These are phyloP conservation scores for Aspergillus intermedius DNA, from an alignment of 2,329 filamentous ascomycete species.

Conservation along the genomic window DNA sequence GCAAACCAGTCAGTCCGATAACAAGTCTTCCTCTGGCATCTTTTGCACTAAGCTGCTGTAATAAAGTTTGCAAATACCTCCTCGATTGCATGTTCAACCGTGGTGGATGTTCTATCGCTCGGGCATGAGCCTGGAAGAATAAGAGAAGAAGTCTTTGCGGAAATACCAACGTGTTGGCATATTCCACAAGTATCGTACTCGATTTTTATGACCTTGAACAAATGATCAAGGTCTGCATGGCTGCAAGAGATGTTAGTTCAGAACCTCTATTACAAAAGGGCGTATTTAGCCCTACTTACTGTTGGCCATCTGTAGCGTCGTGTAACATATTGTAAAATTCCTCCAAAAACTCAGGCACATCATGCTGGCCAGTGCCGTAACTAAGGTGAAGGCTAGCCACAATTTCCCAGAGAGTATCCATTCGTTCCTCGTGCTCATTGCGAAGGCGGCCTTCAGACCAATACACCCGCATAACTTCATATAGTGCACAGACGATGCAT, in stretches of 20 bases:
- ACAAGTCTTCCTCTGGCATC: neutral
- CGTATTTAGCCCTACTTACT: neutral
- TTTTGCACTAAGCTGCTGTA: neutral
- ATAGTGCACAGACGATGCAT: neutral
- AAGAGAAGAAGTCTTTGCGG: neutral
- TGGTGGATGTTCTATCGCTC: neutral
- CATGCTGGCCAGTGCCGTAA: conserved; percentile 7
- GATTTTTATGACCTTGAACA: conserved; percentile 3
- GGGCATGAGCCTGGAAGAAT: conserved; percentile 1
- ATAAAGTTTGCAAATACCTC: neutral
- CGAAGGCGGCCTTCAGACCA: neutral
- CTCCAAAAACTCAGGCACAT: conserved; percentile 14
- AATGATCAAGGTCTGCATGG: neutral
- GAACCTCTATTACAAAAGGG: neutral
- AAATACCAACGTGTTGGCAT: neutral
- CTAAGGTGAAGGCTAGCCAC: neutral
- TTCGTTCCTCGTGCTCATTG: neutral
- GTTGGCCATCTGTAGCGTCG: neutral
- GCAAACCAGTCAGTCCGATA: conserved; percentile 4
- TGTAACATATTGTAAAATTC: conserved; percentile 4
- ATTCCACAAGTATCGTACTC: conserved; percentile 1
- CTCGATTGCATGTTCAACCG: neutral
- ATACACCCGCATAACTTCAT: neutral
- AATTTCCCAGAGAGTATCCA: conserved; percentile 5
- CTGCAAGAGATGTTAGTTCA: neutral